Percentiles rank a stretch among this genome's conserved stretches.
phyloP scores from a whole-genome alignment of 176 grass and related monocot species.

The Juncus inflexus region DNA sequence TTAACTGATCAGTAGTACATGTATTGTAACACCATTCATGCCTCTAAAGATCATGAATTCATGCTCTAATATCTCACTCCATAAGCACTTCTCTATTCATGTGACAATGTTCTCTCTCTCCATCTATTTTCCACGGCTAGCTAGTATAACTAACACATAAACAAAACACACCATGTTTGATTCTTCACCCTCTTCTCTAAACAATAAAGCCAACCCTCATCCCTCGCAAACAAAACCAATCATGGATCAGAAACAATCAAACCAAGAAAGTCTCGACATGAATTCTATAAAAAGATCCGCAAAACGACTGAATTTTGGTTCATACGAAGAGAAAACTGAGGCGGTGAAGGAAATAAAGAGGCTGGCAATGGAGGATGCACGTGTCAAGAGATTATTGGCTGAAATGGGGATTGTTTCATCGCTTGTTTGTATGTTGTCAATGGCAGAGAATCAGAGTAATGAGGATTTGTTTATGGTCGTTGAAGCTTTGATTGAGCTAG shows the following conservation, averaged over 20 bases:
- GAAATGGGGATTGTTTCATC: slow-evolving; percentile 15
- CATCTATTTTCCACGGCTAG: slow-evolving; percentile 12
- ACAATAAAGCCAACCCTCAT: slow-evolving; percentile 1
- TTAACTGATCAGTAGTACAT: no score
- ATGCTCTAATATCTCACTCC: no score
- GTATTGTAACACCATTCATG: no score
- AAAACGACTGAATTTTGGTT: slow-evolving; percentile 21
- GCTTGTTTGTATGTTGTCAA: slow-evolving; percentile 10
- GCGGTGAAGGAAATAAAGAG: slow-evolving; percentile 19
- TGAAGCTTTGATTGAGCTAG: slow-evolving; percentile 21
- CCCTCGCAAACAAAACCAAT: background rate
- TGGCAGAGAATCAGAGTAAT: background rate
- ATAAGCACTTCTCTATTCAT: no score
- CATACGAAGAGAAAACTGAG: slow-evolving; percentile 3
- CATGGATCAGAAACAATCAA: background rate
- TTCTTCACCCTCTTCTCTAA: background rate
- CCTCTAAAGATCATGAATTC: no score
- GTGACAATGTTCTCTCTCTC: background rate
- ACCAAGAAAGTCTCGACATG: slow-evolving; percentile 16
- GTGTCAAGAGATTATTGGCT: slow-evolving; percentile 17
- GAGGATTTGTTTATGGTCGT: background rate
- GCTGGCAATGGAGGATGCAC: slow-evolving; percentile 13
- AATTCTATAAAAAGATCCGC: slow-evolving; percentile 9
- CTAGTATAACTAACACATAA: slow-evolving; percentile 16
- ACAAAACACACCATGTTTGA: slow-evolving; percentile 10